These are phyloP conservation scores for Phlebiopsis gigantea DNA, from an alignment of 768 basidiomycete species.

Conservation along the genomic window DNA sequence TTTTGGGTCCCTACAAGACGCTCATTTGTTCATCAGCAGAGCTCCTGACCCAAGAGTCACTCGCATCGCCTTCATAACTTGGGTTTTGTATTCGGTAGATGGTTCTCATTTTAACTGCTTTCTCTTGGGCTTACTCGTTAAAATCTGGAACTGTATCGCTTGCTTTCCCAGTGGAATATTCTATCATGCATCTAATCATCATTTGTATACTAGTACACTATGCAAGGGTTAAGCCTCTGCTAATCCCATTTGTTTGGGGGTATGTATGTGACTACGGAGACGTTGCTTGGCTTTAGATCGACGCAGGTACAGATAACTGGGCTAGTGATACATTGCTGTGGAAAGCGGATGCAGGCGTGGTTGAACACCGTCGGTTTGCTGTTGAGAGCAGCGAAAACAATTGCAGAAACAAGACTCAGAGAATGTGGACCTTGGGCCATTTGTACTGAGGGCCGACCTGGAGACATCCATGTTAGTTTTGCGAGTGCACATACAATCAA, in stretches of 20 bases:
- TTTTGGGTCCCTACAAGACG: too few species aligned
- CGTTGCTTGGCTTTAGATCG: background rate
- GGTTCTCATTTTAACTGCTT: background rate
- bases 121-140: background rate
- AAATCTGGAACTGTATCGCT: background rate
- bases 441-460: constrained; percentile 53
- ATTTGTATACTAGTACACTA: background rate
- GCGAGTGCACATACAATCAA: background rate
- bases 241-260: background rate
- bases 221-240: background rate
- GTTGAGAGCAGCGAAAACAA: constrained; percentile 14
- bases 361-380: constrained; percentile 16
- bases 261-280: constrained; percentile 5
- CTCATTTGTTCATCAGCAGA: background rate
- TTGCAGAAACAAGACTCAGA: constrained; percentile 23
- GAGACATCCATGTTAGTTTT: constrained; percentile 1
- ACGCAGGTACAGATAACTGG: background rate
- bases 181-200: background rate
- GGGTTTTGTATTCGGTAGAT: background rate
- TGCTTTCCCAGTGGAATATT: background rate
- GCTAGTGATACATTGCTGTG: constrained; percentile 28
- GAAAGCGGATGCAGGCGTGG: constrained; percentile 22
- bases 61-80: background rate
- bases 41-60: background rate
- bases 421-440: constrained; percentile 50